These are phyloP conservation scores for Aspergillus affinis DNA, from an alignment of 495 filamentous ascomycete genomes.

Conservation along the genomic window DNA sequence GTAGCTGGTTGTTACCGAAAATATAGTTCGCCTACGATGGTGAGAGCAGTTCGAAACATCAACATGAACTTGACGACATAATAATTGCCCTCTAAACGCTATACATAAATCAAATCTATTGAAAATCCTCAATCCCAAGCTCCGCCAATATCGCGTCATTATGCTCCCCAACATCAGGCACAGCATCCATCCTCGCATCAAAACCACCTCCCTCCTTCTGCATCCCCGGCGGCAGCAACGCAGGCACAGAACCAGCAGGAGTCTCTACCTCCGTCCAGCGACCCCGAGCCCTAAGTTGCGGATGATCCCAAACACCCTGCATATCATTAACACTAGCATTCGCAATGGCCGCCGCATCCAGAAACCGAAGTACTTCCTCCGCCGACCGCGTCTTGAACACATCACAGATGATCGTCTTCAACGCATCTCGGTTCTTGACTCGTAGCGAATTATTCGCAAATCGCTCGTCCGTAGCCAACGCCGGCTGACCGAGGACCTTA, in stretches of 20 bases:
- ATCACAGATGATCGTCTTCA: constrained; percentile 32
- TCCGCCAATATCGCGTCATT: constrained; percentile 39
- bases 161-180: constrained; percentile 42
- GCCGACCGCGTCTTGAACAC: constrained; percentile 29
- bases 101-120: too few species aligned
- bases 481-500: constrained; percentile 32
- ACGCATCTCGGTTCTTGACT: constrained; percentile 31
- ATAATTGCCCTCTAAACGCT: background rate
- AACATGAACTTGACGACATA: too few species aligned
- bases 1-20: too few species aligned
- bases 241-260: constrained; percentile 37
- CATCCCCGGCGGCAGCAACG: constrained; percentile 45
- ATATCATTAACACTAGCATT: constrained; percentile 54
- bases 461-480: constrained; percentile 32
- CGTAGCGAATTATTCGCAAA: constrained; percentile 39
- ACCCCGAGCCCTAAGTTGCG: constrained; percentile 42
- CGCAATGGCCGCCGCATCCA: constrained; percentile 41
- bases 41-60: too few species aligned
- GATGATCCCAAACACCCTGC: constrained; percentile 49
- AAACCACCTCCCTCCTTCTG: constrained; percentile 17
- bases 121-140: constrained; percentile 23
- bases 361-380: constrained; percentile 28
- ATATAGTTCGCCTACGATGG: too few species aligned
- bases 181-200: constrained; percentile 31
- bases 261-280: constrained; percentile 50